Evolutionary conservation across 2,329 filamentous ascomycete species (phyloP).

Genomic region (Trichoderma citrinoviride): DNA sequence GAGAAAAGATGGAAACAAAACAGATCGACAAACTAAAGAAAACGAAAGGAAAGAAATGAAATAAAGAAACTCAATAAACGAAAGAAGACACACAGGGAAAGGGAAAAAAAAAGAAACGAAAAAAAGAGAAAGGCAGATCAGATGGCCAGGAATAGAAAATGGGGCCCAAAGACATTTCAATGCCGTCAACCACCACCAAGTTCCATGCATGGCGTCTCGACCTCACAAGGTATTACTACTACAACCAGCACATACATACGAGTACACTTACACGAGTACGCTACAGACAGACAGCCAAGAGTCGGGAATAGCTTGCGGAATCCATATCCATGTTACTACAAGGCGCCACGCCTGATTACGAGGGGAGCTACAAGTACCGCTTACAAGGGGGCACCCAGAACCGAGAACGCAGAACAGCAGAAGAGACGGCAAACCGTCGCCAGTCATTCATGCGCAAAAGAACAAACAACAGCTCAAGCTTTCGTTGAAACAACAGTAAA

Average conservation of each 20-base stretch:
- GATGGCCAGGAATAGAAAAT: background rate
- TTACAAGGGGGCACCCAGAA: background rate
- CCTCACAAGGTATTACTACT: too few species aligned
- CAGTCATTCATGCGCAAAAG: too few species aligned
- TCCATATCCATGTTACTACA: too few species aligned
- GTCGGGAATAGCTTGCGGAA: too few species aligned
- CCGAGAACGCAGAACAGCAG: too few species aligned
- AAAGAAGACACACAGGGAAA: background rate
- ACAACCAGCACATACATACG: too few species aligned
- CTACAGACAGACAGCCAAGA: too few species aligned
- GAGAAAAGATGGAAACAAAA: background rate
- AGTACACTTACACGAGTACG: too few species aligned
- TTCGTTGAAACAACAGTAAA: background rate
- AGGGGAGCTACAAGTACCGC: background rate
- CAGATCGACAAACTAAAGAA: background rate
- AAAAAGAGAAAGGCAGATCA: constrained; percentile 11
- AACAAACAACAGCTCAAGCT: too few species aligned
- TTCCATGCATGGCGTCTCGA: constrained; percentile 1
- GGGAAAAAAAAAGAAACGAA: background rate
- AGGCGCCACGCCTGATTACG: constrained; percentile 8
- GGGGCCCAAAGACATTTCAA: background rate
- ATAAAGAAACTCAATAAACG: background rate
- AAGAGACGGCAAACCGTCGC: too few species aligned
- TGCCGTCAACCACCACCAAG: background rate
- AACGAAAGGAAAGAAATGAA: constrained; percentile 6